Evolutionary conservation across 345 rosid species (phyloP).

Genomic region (Iberis pinnata): DNA sequence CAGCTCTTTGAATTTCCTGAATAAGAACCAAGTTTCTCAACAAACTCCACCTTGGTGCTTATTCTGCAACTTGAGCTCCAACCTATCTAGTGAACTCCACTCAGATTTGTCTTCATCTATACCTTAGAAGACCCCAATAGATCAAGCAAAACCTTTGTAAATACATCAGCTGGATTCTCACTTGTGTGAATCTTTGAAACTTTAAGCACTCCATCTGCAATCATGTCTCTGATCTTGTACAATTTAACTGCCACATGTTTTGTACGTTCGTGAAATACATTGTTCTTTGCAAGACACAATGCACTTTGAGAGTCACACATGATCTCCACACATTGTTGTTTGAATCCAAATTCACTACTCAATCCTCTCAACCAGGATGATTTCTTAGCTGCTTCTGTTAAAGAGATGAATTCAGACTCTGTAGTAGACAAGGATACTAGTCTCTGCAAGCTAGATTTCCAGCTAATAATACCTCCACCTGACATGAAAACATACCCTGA

Average conservation of each 20-base stretch:
- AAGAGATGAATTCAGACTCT: not conserved
- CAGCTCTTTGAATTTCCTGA: too few species aligned
- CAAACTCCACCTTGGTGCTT: too few species aligned
- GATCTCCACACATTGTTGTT: fast-evolving
- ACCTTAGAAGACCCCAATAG: too few species aligned
- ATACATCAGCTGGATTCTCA: not conserved
- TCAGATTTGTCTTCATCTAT: too few species aligned
- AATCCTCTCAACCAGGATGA: not conserved
- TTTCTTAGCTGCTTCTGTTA: not conserved
- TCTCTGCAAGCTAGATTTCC: not conserved
- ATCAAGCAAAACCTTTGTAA: not conserved
- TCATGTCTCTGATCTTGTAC: not conserved
- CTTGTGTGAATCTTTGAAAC: not conserved
- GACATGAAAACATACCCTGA: not conserved
- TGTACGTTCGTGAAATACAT: not conserved
- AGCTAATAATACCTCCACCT: not conserved
- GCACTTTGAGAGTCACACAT: not conserved
- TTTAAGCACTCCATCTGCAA: not conserved
- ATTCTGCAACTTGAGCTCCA: too few species aligned
- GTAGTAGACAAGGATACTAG: not conserved
- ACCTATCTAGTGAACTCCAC: too few species aligned
- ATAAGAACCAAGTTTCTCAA: too few species aligned
- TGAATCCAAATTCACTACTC: not conserved
- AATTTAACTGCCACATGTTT: not conserved
- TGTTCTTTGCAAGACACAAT: not conserved